Base-by-base conservation (phyloP, 768 basidiomycete genomes). In the Kwoniella shandongensis region DNA sequence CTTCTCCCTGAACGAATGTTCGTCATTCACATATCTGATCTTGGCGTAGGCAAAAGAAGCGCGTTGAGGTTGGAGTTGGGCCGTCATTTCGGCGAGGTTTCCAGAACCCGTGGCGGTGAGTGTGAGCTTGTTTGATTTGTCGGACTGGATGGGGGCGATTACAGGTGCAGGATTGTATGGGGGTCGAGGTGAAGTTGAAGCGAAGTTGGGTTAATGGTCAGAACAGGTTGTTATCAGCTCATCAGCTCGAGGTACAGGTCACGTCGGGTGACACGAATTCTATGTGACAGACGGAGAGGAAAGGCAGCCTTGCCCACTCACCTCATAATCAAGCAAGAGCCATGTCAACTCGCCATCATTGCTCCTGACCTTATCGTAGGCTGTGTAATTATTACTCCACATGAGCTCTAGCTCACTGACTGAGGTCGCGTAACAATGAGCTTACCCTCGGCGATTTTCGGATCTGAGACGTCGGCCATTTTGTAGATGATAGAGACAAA, bases 311-410 rank as follows among this genome's bases (percentile, higher is more conserved):
- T 22, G n/a, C 22, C 30, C 38, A 54, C 81, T 71, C 64, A 85
- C 86, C 80, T 88, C 86, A 76, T 97, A 98, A 75, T 94, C 89
- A 56, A 96, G 78, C 54, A 97, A 80, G 42, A 93, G 73, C 91
- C 91, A 97, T 75, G 88, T 96, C 29, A 85, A 88, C 27, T 89
- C 88, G 36, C 85, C 81, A 72, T 91, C 91, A 81, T 89, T 86
- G 61, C 81, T 81, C 64, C 92, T 86, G 52, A 96, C 87, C 65
- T 91, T 88, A 76, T 83, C 80, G 81, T 96, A 94, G 29, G 91
- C 93, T 90, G 44, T 12, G 26, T 27, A 18, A 44, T 26, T 25
- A 2, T 10, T 56, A 26, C 51, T 5, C n/a, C 40, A n/a, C n/a
- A 7, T 42, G 17, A 18, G 49, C 56, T 51, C 12, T 13, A 26